These are phyloP conservation scores for Endoconidiophora laricicola DNA, from an alignment of 2,329 filamentous ascomycete genomes.

Conservation along the genomic window DNA sequence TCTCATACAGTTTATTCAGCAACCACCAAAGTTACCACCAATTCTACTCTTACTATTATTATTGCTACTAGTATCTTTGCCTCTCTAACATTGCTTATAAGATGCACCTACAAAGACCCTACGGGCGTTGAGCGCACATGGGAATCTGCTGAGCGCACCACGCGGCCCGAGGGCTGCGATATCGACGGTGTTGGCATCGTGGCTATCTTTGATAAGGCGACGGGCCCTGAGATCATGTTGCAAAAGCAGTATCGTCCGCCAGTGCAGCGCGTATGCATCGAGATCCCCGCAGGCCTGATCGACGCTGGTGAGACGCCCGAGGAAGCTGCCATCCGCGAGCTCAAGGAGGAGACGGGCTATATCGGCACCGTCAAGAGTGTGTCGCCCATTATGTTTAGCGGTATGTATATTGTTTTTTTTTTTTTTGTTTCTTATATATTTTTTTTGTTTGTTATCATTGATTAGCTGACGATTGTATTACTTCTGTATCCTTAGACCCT, in stretches of 20 bases:
- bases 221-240: conserved; percentile 39
- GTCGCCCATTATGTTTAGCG: conserved; percentile 51
- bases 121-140: conserved; percentile 42
- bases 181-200: conserved; percentile 62
- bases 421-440: background rate
- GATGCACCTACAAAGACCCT: conserved; percentile 48
- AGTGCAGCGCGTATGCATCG: conserved; percentile 40
- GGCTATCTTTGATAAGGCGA: conserved; percentile 43
- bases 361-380: conserved; percentile 37
- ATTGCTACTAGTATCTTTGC: background rate
- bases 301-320: conserved; percentile 46
- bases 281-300: conserved; percentile 47
- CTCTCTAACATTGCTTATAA: conserved; percentile 17
- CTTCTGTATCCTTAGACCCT: conserved; percentile 26
- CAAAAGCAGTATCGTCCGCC: conserved; percentile 54
- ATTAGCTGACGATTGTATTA: background rate
- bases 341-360: conserved; percentile 52
- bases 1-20: background rate
- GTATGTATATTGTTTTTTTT: conserved; percentile 16
- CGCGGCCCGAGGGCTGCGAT: conserved; percentile 40
- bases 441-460: no score
- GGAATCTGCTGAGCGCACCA: conserved; percentile 58
- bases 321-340: conserved; percentile 44
- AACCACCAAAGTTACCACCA: background rate
- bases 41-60: background rate